Evolutionary conservation across 306 rosid genomes (phyloP), one percentile per base, ranked within the genome.

Genomic region (Cucurbita ficifolia): DNA sequence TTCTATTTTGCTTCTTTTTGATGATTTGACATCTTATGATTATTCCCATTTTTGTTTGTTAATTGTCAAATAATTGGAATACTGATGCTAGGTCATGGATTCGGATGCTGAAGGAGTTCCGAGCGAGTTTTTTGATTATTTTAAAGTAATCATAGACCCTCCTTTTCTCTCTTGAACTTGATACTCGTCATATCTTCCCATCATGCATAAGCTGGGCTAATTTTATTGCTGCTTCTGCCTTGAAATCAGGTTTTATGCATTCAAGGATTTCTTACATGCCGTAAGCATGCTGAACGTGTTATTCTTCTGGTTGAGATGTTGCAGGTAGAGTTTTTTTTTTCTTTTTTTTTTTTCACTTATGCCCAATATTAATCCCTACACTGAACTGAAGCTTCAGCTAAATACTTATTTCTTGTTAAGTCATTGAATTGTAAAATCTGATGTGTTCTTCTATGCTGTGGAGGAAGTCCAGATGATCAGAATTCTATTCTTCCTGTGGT

Each of bases 221-320:
- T 55, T 76, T 77, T 65, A 36, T 60, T 51, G 14, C 52, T 77
- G 72, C 58, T 33, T 74, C 76, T 79, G 76, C 76, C 61, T 61
- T 52, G 60, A 50, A 75, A 85, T 65, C 82, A 95, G 99, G 99
- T 95, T 81, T 86, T 95, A 75, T 95, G 99, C 96, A 95, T 95
- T 81, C 99, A 95, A 89, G 99, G 99, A 68, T 95, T 95, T 89
- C 99, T 95, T 81, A 95, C 99, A 72, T 95, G 99, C 80, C 99
- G 97, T 78, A 95, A 95, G 85, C 99, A 95, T 83, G 99, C 99
- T 14, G 99, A 95, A 72, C 96, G 99, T 60, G 82, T 95, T 78
- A 91, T 95, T 85, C 97, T 95, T 82, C 99, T 95, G 56, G 97
- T 95, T 73, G 99, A 95, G 84, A 95, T 95, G 99, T 88, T 95